phyloP scores from a whole-genome alignment of 495 filamentous ascomycete genomes.

The Neurospora tetrasperma region DNA sequence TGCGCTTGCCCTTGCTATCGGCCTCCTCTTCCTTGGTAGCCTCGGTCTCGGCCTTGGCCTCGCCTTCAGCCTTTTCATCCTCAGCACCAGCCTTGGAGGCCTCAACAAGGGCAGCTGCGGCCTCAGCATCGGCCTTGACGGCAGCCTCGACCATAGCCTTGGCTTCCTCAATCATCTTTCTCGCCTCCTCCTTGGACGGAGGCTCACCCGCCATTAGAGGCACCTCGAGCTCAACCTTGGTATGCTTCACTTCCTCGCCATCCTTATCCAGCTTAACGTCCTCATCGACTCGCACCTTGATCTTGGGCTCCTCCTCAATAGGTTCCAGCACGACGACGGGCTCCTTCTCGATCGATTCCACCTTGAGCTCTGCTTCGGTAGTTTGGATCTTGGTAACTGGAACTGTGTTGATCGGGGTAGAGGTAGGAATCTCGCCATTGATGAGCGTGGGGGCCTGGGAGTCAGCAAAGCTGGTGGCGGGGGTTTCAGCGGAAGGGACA shows the following conservation, averaged over 20 bases:
- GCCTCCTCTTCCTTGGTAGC: slow-evolving; percentile 34
- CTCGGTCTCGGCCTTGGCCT: slow-evolving; percentile 13
- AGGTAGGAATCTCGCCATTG: slow-evolving; percentile 25
- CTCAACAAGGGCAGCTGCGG: slow-evolving; percentile 46
- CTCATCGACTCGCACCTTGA: slow-evolving; percentile 61
- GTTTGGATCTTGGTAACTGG: slow-evolving; percentile 22
- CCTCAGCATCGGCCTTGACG: slow-evolving; percentile 39
- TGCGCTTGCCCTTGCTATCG: slow-evolving; percentile 59
- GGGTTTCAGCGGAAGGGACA: slow-evolving; percentile 15
- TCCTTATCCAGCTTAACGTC: slow-evolving; percentile 53
- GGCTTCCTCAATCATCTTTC: slow-evolving; percentile 74
- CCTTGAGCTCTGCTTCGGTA: slow-evolving; percentile 24
- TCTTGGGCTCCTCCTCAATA: slow-evolving; percentile 44
- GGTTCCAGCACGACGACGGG: slow-evolving; percentile 33
- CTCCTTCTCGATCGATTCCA: slow-evolving; percentile 35
- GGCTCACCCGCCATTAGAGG: slow-evolving; percentile 47
- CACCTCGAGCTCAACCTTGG: slow-evolving; percentile 69
- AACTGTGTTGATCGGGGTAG: slow-evolving; percentile 13
- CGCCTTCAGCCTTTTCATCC: slow-evolving; percentile 51
- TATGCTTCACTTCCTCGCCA: slow-evolving; percentile 57
- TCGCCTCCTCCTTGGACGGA: slow-evolving; percentile 61
- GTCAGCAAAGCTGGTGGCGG: slow-evolving; percentile 16
- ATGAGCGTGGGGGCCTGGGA: slow-evolving; percentile 23
- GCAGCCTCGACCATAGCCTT: slow-evolving; percentile 85
- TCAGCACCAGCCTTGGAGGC: slow-evolving; percentile 84